Evolutionary conservation across 768 basidiomycete species (phyloP), one percentile per base, ranked within the genome.

Genomic region (Ephemerocybe angulata): DNA sequence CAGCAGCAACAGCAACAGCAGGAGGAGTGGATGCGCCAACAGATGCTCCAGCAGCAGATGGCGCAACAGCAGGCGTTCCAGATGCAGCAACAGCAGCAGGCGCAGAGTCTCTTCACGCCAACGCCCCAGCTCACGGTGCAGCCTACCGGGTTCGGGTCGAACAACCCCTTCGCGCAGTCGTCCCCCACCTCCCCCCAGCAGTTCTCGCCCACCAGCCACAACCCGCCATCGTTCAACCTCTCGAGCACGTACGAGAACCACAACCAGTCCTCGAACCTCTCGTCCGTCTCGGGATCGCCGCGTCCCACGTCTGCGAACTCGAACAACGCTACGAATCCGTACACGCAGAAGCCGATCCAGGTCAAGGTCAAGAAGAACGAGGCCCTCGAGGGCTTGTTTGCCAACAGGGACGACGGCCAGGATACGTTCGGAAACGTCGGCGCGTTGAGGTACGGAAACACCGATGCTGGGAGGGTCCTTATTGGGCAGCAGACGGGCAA

Each of bases 391-490:
- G 75, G 70, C 51, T 70, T 98, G 62, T 85, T 98, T 58, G 95
- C 91, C 5, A 91, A 90, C 64, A 79, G 87, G 49, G 95, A 97
- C 54, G 93, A 91, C 62, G 96, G 97, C 1, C 76, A 89, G 66
- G 97, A 99, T 71, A 96, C 96, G 51, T 98, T 98, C 65, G 96
- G 96, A 49, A 99, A 98, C 67, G 62, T 84, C 29, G 96, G 96
- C 19, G 58, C 76, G 50, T 67, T 96, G 58, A 82, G 94, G 77
- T 89, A 84, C 56, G 85, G 84, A 1, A 75, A 82, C 48, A 81
- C 82, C 0, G 75, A 78, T 31, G 84, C 81, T 17, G 83, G 83
- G 8, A 70, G 74, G 28, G 50, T 61, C 6, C 33, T 83, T 30
- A 60, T 75, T 21, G 58, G 64, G 11, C 80, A 83, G 59, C 73